These are phyloP conservation scores for Aspergillus ustus DNA, from an alignment of 2,329 filamentous ascomycete genomes.

Conservation along the genomic window DNA sequence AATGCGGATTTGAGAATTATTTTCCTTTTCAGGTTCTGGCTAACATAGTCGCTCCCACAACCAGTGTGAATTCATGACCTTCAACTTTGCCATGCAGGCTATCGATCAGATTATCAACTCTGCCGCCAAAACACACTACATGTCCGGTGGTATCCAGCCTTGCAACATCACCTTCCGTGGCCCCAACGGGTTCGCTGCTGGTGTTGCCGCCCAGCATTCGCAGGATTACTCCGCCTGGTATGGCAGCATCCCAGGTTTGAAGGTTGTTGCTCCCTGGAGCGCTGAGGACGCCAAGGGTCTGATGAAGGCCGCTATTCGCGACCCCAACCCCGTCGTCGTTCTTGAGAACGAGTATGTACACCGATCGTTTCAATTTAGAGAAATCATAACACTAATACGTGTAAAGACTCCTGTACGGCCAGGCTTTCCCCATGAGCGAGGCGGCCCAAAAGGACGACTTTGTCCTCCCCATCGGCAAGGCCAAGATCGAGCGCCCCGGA, in stretches of 20 bases:
- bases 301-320: constrained; percentile 94
- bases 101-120: constrained; percentile 99
- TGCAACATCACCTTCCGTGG: constrained; percentile 99
- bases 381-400: constrained; percentile 31
- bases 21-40: not conserved
- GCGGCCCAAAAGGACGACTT: constrained; percentile 96
- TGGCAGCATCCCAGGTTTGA: constrained; percentile 94
- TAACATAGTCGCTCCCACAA: not conserved
- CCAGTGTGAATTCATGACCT: constrained; percentile 99
- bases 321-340: constrained; percentile 94
- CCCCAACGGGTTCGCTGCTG: constrained; percentile 95
- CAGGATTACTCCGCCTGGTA: constrained; percentile 99
- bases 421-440: constrained; percentile 95
- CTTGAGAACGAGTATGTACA: constrained; percentile 76
- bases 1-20: not conserved
- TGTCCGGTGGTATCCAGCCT: constrained; percentile 98
- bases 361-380: not conserved
- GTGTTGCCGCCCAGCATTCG: constrained; percentile 96
- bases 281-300: constrained; percentile 98
- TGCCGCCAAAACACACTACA: constrained; percentile 98
- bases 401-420: constrained; percentile 79
- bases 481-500: constrained; percentile 95
- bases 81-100: constrained; percentile 99
- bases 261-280: constrained; percentile 96
- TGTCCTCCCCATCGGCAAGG: constrained; percentile 96